Evolutionary conservation across 2,329 filamentous ascomycete genomes (phyloP).

Genomic region (Trichoderma breve): DNA sequence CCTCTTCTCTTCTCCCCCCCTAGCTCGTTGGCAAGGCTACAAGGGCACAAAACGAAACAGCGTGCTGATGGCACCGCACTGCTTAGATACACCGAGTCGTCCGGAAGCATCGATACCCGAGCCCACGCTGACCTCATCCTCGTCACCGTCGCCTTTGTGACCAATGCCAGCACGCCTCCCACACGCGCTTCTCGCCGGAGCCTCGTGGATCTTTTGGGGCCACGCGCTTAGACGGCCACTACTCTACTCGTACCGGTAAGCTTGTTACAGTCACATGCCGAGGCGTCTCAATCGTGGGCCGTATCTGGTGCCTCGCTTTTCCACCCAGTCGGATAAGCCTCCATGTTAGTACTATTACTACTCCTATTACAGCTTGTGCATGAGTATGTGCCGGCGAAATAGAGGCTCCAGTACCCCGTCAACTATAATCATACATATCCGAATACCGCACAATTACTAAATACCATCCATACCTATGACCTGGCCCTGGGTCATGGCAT

Average conservation of each 20-base stretch:
- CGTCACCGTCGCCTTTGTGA: background rate
- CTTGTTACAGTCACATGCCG: background rate
- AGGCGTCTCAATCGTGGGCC: background rate
- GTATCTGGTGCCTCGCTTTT: background rate
- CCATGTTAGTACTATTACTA: background rate
- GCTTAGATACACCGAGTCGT: background rate
- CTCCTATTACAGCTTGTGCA: background rate
- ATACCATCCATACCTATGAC: background rate
- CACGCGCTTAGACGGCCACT: constrained; percentile 13
- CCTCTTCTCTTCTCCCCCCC: background rate
- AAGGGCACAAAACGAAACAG: background rate
- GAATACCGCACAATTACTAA: background rate
- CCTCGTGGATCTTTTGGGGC: background rate
- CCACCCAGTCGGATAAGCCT: background rate
- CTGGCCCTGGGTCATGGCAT: background rate
- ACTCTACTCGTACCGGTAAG: background rate
- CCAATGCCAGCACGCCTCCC: background rate
- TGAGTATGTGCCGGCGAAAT: background rate
- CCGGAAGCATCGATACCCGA: background rate
- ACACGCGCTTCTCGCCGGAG: background rate
- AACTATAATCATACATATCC: background rate
- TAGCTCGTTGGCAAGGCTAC: background rate
- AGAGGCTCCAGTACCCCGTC: background rate
- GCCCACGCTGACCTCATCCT: constrained; percentile 6
- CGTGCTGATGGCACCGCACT: background rate